Evolutionary conservation across 2,329 filamentous ascomycete species (phyloP).

Genomic region (Tetracladium maxilliforme): DNA sequence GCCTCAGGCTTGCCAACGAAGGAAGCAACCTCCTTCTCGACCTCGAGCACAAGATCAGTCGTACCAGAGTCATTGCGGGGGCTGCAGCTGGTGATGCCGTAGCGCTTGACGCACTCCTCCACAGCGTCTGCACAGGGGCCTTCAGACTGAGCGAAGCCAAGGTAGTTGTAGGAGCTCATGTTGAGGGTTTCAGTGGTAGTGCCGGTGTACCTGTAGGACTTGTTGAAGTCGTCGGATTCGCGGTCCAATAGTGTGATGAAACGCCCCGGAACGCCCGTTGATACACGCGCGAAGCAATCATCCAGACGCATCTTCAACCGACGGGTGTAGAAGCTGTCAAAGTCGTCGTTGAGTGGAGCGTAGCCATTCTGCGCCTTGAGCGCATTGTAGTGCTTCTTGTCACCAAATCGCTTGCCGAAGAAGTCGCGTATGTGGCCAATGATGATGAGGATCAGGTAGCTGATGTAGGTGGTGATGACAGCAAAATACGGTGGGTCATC

Average conservation of each 20-base stretch:
- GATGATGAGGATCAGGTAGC: slow-evolving; percentile 88
- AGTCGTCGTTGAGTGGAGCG: slow-evolving; percentile 91
- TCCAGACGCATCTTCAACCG: slow-evolving; percentile 89
- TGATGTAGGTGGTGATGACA: slow-evolving; percentile 94
- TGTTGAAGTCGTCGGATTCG: slow-evolving; percentile 81
- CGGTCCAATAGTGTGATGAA: slow-evolving; percentile 90
- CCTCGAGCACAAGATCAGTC: slow-evolving; percentile 73
- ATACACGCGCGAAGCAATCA: slow-evolving; percentile 88
- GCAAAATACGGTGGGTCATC: slow-evolving; percentile 97
- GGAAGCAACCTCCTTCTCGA: slow-evolving; percentile 74
- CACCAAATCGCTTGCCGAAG: slow-evolving; percentile 89
- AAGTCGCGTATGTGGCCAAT: slow-evolving; percentile 94
- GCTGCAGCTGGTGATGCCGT: slow-evolving; percentile 72
- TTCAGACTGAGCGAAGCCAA: slow-evolving; percentile 94
- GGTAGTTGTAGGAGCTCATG: slow-evolving; percentile 99
- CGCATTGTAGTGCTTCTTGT: slow-evolving; percentile 69
- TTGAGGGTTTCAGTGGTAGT: slow-evolving; percentile 91
- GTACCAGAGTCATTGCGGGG: slow-evolving; percentile 75
- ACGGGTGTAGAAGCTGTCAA: slow-evolving; percentile 96
- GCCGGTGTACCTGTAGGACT: slow-evolving; percentile 76
- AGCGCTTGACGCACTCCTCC: slow-evolving; percentile 71
- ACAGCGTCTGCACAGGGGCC: slow-evolving; percentile 90
- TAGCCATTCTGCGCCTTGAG: slow-evolving; percentile 77
- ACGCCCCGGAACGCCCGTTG: slow-evolving; percentile 83
- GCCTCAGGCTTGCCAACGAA: slow-evolving; percentile 91